phyloP scores from a whole-genome alignment of 2,329 filamentous ascomycete species.

The Salinomyces thailandicus region DNA sequence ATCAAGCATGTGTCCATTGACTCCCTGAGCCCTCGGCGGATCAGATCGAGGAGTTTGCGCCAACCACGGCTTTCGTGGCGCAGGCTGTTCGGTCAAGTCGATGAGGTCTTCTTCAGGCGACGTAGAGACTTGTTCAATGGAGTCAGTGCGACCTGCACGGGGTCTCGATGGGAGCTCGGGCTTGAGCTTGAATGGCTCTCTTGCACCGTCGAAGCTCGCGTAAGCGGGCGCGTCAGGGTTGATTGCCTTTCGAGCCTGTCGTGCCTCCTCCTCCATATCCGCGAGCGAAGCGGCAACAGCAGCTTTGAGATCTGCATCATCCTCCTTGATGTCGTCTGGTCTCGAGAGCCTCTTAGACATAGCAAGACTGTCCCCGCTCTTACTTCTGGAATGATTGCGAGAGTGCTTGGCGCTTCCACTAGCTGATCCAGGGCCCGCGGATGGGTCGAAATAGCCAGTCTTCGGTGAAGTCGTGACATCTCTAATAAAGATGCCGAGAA shows the following conservation, averaged over 20 bases:
- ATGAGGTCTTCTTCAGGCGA: slow-evolving; percentile 34
- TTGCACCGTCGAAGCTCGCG: slow-evolving; percentile 4
- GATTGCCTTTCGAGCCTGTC: slow-evolving; percentile 24
- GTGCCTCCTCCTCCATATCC: slow-evolving; percentile 32
- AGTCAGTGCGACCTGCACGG: not conserved
- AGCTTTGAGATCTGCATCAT: slow-evolving; percentile 37
- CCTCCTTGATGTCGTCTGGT: slow-evolving; percentile 30
- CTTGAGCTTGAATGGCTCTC: slow-evolving; percentile 7
- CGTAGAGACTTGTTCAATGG: slow-evolving; percentile 3
- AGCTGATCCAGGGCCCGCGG: slow-evolving; percentile 27
- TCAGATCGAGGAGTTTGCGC: slow-evolving; percentile 8
- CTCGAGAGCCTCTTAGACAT: slow-evolving; percentile 23
- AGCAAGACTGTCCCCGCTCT: slow-evolving; percentile 22
- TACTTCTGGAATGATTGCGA: slow-evolving; percentile 20
- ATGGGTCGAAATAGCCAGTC: slow-evolving; percentile 65
- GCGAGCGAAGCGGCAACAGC: slow-evolving; percentile 39
- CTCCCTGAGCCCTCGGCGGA: too few species aligned
- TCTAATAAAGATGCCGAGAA: slow-evolving; percentile 83
- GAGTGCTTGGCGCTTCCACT: slow-evolving; percentile 20
- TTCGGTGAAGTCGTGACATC: slow-evolving; percentile 76
- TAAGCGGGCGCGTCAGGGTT: slow-evolving; percentile 25
- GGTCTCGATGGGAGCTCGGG: slow-evolving; percentile 29
- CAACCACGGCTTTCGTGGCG: slow-evolving; percentile 20
- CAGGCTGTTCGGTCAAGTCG: slow-evolving; percentile 36
- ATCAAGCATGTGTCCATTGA: too few species aligned